A percentile compares a stretch with the other conserved stretches of the same genome.
Conservation (phyloP, 2,329 filamentous ascomycete species). For the Aschersonia sp. region DNA sequence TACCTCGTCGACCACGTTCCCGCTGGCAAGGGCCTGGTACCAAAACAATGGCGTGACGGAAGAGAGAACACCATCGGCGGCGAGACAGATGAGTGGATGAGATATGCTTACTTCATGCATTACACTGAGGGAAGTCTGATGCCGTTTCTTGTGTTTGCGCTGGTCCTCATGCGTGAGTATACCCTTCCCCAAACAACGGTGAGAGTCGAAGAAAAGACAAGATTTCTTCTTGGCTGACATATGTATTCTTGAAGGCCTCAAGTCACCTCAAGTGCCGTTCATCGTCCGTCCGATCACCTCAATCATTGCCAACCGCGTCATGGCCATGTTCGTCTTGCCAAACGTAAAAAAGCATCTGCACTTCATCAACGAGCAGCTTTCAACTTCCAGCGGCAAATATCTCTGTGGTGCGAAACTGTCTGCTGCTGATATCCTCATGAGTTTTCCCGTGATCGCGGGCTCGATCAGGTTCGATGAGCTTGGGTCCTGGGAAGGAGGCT, state of each 20-base stretch:
- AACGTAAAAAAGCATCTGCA: conserved; percentile 31
- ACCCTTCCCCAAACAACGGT: background rate
- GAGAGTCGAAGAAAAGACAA: background rate
- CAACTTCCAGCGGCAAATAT: conserved; percentile 29
- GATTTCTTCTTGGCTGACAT: background rate
- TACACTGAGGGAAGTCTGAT: conserved; percentile 79
- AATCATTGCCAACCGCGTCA: conserved; percentile 25
- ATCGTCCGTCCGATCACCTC: conserved; percentile 36
- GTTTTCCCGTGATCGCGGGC: conserved; percentile 34
- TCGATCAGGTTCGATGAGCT: conserved; percentile 23
- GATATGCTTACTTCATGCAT: conserved; percentile 59
- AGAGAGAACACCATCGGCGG: conserved; percentile 41
- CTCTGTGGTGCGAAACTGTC: conserved; percentile 34
- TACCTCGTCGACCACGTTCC: conserved; percentile 59
- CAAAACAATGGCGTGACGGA: conserved; percentile 40
- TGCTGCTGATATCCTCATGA: conserved; percentile 38
- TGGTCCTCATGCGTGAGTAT: conserved; percentile 42
- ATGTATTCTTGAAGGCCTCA: conserved; percentile 20
- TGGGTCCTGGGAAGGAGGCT: conserved; percentile 25
- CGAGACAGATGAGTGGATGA: conserved; percentile 45
- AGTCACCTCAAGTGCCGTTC: conserved; percentile 32
- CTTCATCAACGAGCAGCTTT: conserved; percentile 35
- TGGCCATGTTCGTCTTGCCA: conserved; percentile 27
- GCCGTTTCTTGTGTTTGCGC: conserved; percentile 48
- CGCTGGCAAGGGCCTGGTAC: conserved; percentile 31